Base-by-base conservation (phyloP, 768 basidiomycete genomes). In the Leccinum incarnatum region DNA sequence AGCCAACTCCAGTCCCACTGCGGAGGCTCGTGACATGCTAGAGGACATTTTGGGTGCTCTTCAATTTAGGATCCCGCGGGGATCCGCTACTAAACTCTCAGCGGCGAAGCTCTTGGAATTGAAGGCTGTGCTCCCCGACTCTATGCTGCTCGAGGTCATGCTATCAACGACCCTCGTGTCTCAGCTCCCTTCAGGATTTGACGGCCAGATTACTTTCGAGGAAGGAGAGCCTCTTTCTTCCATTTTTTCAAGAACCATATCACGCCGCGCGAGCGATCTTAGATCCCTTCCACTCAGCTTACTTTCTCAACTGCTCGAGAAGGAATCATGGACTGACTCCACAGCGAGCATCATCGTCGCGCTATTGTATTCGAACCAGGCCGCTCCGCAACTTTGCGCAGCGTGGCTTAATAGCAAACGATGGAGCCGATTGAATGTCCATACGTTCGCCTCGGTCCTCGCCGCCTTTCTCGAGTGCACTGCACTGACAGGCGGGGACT, bases 381-480 rank as follows among this genome's bases (percentile, higher is more conserved):
- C 74, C 46, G 62, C 71, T 37, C 48, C 56, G 8, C 62, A 65
- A 5, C 54, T 61, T 3, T 76, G 78, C 48, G 51, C 61, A 2
- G 62, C 72, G 0, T 86, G 85, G 84, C 59, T 84, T 5, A 62
- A 68, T 7, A 61, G 29, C 37, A 36, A 51, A 32, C 34, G 30
- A 19, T 71, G 70, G 66, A 10, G 47, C 21, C 56, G 64, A 5
- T 29, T 62, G 4, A 15, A 36, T 15, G 36, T 68, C 3, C 65
- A 72, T 11, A 66, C 74, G 29, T 66, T 83, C 15, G 67, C 79
- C 21, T 65, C 71, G 0, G 74, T 81, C 9, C 49, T 86, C 6
- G 71, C 76, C 51, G 79, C 81, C 6, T 78, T 81, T 54, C 67
- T 85, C n/a, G 83, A 86, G 25, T 65, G 72, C 30, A 61, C 59